These are phyloP conservation scores for Mycena haematopus DNA, from an alignment of 768 basidiomycete species.

Conservation along the genomic window DNA sequence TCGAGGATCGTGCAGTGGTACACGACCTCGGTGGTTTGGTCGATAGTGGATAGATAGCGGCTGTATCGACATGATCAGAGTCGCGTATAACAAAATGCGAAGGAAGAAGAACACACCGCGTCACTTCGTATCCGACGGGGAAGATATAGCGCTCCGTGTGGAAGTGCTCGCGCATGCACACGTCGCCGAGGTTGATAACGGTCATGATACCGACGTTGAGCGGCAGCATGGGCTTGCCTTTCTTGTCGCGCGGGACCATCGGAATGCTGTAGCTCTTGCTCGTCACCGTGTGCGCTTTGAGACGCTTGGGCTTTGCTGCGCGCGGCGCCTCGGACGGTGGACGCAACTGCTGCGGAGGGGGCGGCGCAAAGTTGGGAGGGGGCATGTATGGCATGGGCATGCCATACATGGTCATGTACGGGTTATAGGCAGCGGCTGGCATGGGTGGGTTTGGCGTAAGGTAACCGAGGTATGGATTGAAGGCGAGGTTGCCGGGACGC, in stretches of 20 bases:
- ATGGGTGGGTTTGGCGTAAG: conserved; percentile 11
- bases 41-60: conserved; percentile 79
- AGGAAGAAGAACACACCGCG: conserved; percentile 53
- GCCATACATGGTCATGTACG: conserved; percentile 21
- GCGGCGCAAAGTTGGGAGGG: conserved; percentile 14
- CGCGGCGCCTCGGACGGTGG: conserved; percentile 46
- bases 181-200: conserved; percentile 72
- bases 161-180: conserved; percentile 85
- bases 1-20: conserved; percentile 87
- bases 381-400: conserved; percentile 22
- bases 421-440: conserved; percentile 2
- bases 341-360: conserved; percentile 16
- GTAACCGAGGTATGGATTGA: conserved; percentile 31
- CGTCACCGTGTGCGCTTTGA: conserved; percentile 83
- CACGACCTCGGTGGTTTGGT: conserved; percentile 69
- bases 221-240: conserved; percentile 73
- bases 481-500: conserved; percentile 12
- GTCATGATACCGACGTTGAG: conserved; percentile 90
- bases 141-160: conserved; percentile 91
- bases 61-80: conserved; percentile 42
- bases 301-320: conserved; percentile 72
- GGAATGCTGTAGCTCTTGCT: conserved; percentile 81
- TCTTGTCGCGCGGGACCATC: conserved; percentile 76
- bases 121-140: conserved; percentile 86
- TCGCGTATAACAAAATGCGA: background rate